Evolutionary conservation across 2,329 filamentous ascomycete genomes (phyloP).

Genomic region (Colletotrichum sp.): DNA sequence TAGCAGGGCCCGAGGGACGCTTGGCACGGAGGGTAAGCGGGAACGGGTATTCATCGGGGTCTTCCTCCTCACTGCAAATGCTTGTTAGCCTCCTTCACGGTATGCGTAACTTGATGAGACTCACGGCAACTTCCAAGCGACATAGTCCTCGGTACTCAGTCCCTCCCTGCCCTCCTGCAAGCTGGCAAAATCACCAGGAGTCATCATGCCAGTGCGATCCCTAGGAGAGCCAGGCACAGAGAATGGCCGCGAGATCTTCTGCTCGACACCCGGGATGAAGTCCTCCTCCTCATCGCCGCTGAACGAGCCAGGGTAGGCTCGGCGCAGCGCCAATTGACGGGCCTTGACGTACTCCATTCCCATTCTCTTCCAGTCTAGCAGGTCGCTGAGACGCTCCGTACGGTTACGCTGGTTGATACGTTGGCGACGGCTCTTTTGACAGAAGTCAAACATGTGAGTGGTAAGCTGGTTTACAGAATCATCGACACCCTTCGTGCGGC

Average conservation of each 20-base stretch:
- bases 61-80: slow-evolving; percentile 81
- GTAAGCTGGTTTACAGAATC: slow-evolving; percentile 96
- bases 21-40: slow-evolving; percentile 62
- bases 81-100: slow-evolving; percentile 31
- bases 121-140: slow-evolving; percentile 97
- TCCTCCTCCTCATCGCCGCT: slow-evolving; percentile 81
- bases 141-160: slow-evolving; percentile 94
- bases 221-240: slow-evolving; percentile 93
- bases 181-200: slow-evolving; percentile 95
- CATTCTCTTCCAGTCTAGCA: slow-evolving; percentile 99
- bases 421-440: slow-evolving; percentile 90
- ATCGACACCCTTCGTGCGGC: slow-evolving; percentile 92
- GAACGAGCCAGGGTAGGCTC: slow-evolving; percentile 91
- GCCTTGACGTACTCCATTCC: slow-evolving; percentile 99
- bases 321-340: slow-evolving; percentile 85
- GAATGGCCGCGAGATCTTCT: slow-evolving; percentile 93
- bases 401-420: slow-evolving; percentile 98
- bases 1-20: slow-evolving; percentile 44
- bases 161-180: slow-evolving; percentile 94
- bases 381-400: slow-evolving; percentile 91
- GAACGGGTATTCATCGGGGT: slow-evolving; percentile 74
- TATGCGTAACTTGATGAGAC: slow-evolving; percentile 45
- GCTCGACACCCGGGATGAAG: slow-evolving; percentile 89
- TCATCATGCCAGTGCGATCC: slow-evolving; percentile 97
- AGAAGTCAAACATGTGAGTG: slow-evolving; percentile 92